These are phyloP conservation scores for Sambucus nigra DNA, from an alignment of 129 eudicot species.

Conservation along the genomic window DNA sequence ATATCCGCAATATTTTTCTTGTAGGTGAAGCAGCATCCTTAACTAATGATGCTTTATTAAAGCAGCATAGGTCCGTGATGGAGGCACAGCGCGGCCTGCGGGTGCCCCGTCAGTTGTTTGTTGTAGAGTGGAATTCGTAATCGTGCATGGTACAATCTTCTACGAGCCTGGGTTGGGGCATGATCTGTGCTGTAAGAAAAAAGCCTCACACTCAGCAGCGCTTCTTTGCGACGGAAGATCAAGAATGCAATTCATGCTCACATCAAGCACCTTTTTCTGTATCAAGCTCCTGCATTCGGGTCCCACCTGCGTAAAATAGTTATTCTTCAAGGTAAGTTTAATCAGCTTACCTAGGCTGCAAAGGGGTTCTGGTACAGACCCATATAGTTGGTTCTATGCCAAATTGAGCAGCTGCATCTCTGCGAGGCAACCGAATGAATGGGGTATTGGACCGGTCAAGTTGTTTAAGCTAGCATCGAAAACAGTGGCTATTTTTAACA, in stretches of 20 bases:
- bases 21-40: conserved; percentile 3
- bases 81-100: conserved; percentile 8
- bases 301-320: conserved; percentile 34
- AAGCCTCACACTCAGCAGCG: conserved; percentile 11
- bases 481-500: conserved; percentile 9
- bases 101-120: not conserved
- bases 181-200: conserved; percentile 12
- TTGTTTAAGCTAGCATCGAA: conserved; percentile 25
- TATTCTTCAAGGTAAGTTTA: conserved; percentile 10
- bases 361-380: conserved; percentile 30
- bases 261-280: conserved; percentile 6
- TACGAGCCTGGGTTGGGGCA: conserved; percentile 8
- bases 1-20: too few species aligned
- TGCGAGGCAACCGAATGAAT: conserved; percentile 27
- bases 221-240: conserved; percentile 26
- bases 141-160: conserved; percentile 11
- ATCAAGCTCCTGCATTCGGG: conserved; percentile 32
- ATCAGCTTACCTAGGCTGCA: conserved; percentile 14
- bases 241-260: conserved; percentile 28
- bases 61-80: conserved; percentile 27
- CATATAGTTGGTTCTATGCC: conserved; percentile 17
- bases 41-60: not conserved
- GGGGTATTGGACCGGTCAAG: conserved; percentile 35
- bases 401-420: conserved; percentile 16
- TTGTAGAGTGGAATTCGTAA: not conserved